A percentile compares a stretch with the other conserved stretches of the same genome.
phyloP scores from a whole-genome alignment of 306 rosid species.

The Rosa multiflora region DNA sequence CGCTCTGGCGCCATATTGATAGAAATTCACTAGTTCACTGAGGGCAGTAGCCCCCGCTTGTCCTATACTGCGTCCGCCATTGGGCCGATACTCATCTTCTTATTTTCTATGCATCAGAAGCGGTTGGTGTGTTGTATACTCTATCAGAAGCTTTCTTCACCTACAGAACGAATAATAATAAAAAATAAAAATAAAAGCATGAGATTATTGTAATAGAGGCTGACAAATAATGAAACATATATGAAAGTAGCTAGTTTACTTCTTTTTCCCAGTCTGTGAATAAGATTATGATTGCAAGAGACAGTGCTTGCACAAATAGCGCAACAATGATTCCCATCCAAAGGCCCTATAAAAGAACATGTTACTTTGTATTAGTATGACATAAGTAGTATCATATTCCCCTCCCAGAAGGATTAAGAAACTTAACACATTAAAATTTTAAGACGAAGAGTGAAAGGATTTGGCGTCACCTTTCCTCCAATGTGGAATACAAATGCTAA shows the following conservation, averaged over 20 bases:
- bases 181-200: background rate
- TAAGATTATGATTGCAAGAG: conserved; percentile 18
- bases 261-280: conserved; percentile 34
- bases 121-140: conserved; percentile 4
- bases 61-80: too few species aligned
- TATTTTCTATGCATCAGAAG: background rate
- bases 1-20: too few species aligned
- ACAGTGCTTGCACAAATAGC: conserved; percentile 18
- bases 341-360: conserved; percentile 26
- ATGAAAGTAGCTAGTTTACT: conserved; percentile 3
- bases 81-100: too few species aligned
- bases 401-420: too few species aligned
- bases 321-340: conserved; percentile 33
- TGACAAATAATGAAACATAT: background rate
- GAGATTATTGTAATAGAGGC: background rate
- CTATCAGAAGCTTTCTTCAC: conserved; percentile 37
- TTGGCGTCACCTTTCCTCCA: conserved; percentile 34
- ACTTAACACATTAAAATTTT: too few species aligned
- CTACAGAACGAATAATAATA: conserved; percentile 18
- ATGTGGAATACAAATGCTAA: conserved; percentile 36
- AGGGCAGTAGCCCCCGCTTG: too few species aligned
- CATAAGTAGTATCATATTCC: too few species aligned
- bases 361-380: too few species aligned
- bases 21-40: too few species aligned
- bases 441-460: background rate